Percentiles rank a stretch among this genome's conserved stretches.
Conservation (phyloP, 2,329 filamentous ascomycete genomes). For the Diaporthe australafricana region DNA sequence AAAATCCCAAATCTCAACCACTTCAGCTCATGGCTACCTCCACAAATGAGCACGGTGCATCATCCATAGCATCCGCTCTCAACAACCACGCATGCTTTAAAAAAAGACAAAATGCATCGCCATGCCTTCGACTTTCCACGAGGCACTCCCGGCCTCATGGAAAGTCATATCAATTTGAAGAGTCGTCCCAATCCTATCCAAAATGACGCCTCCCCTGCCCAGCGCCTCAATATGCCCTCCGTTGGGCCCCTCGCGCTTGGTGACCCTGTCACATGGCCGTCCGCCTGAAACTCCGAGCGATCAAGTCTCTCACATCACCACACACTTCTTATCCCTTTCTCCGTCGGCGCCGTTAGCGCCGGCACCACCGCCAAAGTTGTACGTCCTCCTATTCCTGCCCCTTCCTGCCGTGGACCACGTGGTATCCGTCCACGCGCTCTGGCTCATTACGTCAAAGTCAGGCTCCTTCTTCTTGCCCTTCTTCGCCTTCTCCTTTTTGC, state of each 20-base stretch:
- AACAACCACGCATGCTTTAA: neutral
- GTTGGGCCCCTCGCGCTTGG: too few relatives aligned
- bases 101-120: neutral
- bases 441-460: constrained; percentile 56
- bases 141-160: neutral
- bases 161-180: constrained; percentile 1
- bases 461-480: constrained; percentile 46
- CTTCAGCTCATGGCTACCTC: neutral
- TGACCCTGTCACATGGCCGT: neutral
- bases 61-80: neutral
- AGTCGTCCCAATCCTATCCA: neutral
- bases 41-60: neutral
- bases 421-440: constrained; percentile 66
- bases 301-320: constrained; percentile 60
- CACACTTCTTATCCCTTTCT: constrained; percentile 60
- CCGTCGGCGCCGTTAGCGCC: constrained; percentile 39
- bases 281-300: neutral
- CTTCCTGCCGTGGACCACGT: constrained; percentile 46
- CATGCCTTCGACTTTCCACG: neutral
- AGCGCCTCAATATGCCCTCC: neutral
- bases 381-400: constrained; percentile 15
- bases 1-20: neutral
- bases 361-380: neutral
- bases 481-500: constrained; percentile 53
- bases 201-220: neutral